These are phyloP conservation scores for Colletotrichum tabaci DNA, from an alignment of 2,329 filamentous ascomycete species.

Conservation along the genomic window DNA sequence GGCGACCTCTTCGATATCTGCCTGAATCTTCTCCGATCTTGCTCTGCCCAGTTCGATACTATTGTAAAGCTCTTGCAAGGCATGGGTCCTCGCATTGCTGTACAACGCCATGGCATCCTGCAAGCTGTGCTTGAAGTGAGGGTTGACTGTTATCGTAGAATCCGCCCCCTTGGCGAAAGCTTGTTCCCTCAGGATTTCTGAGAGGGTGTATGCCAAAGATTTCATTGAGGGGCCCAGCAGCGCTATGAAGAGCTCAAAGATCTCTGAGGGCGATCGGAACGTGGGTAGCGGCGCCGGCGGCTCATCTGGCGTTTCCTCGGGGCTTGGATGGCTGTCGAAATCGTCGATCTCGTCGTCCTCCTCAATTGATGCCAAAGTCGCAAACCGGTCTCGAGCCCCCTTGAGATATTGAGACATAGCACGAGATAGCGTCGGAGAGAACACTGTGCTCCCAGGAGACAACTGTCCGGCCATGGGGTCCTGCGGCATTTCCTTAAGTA, in stretches of 20 bases:
- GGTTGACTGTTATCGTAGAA: constrained; percentile 81
- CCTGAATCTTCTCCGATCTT: constrained; percentile 82
- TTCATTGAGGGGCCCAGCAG: constrained; percentile 96
- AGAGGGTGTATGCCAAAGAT: constrained; percentile 91
- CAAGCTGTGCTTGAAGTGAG: constrained; percentile 85
- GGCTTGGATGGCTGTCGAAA: constrained; percentile 56
- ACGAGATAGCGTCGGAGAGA: constrained; percentile 51
- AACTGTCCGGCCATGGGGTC: constrained; percentile 49
- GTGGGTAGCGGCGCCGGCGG: constrained; percentile 49
- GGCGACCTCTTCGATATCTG: constrained; percentile 96
- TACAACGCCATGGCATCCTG: constrained; percentile 86
- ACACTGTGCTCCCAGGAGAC: constrained; percentile 50
- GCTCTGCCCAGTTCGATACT: constrained; percentile 80
- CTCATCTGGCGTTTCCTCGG: constrained; percentile 52
- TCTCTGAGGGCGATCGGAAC: constrained; percentile 80
- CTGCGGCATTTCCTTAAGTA: constrained; percentile 76
- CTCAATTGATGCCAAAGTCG: constrained; percentile 72
- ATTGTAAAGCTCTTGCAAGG: constrained; percentile 84
- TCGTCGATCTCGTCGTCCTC: constrained; percentile 68
- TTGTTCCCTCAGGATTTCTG: constrained; percentile 88
- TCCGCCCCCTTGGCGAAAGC: constrained; percentile 81
- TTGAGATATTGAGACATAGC: constrained; percentile 53
- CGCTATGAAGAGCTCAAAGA: constrained; percentile 91
- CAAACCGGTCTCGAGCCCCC: constrained; percentile 60
- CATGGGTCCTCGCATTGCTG: constrained; percentile 80